phyloP scores from a whole-genome alignment of 371 early-diverging fungal genomes.

The Mortierella sp. region DNA sequence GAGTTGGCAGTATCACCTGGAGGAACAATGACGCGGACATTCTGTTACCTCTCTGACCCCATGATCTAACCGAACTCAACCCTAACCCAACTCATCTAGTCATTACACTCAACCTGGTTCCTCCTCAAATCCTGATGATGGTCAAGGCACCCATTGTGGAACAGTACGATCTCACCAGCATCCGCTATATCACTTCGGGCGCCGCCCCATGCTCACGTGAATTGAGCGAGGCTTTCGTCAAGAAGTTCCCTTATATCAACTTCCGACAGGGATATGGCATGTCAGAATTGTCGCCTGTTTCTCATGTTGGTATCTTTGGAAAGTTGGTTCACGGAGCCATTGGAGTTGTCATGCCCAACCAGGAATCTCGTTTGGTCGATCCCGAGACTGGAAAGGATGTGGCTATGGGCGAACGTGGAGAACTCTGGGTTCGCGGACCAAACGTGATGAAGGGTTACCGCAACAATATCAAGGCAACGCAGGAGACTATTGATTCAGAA shows the following conservation, averaged over 20 bases:
- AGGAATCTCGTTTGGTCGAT: conserved; percentile 53
- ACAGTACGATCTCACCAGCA: conserved; percentile 71
- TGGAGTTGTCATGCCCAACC: conserved; percentile 74
- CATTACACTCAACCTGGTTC: conserved; percentile 73
- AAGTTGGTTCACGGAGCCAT: conserved; percentile 63
- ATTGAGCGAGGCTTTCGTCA: conserved; percentile 57
- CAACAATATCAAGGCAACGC: conserved; percentile 75
- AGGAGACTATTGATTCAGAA: conserved; percentile 71
- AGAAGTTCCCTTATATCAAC: conserved; percentile 58
- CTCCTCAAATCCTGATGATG: conserved; percentile 77
- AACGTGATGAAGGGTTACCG: conserved; percentile 76
- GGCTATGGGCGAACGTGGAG: conserved; percentile 67
- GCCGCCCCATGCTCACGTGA: conserved; percentile 84
- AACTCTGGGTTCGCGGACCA: conserved; percentile 83
- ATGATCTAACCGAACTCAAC: too few relatives aligned
- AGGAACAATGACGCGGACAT: too few relatives aligned
- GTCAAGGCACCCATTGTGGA: conserved; percentile 70
- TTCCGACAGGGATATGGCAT: conserved; percentile 82
- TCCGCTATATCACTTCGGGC: conserved; percentile 69
- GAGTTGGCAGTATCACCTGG: conserved; percentile 3
- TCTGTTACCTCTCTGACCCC: too few relatives aligned
- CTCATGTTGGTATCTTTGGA: conserved; percentile 30
- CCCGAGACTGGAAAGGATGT: conserved; percentile 55
- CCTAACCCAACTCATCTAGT: conserved; percentile 44
- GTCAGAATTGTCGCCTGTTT: conserved; percentile 68